phyloP scores from a whole-genome alignment of 2,329 filamentous ascomycete genomes.

The Trichophyton equinum region DNA sequence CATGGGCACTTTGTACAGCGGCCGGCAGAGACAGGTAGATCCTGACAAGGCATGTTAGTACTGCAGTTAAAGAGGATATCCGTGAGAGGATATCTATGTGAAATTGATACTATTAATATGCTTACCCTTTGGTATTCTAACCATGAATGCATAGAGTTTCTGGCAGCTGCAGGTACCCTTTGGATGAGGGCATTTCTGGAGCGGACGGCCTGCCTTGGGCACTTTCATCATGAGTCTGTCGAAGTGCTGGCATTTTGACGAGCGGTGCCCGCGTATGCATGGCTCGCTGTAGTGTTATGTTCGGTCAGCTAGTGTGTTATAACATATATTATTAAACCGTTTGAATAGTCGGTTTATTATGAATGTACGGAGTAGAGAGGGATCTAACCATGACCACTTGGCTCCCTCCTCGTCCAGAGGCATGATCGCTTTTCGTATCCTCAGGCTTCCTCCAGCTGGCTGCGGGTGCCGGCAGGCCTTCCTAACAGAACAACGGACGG shows the following conservation, averaged over 20 bases:
- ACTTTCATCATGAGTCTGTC: conserved; percentile 40
- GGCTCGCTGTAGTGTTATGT: conserved; percentile 28
- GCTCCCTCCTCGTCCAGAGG: conserved; percentile 33
- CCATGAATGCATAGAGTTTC: conserved; percentile 33
- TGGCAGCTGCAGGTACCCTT: conserved; percentile 32
- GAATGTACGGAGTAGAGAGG: not conserved
- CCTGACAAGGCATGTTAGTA: conserved; percentile 19
- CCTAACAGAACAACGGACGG: not conserved
- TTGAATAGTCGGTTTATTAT: not conserved
- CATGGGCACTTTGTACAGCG: conserved; percentile 28
- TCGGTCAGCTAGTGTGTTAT: not conserved
- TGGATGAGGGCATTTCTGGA: conserved; percentile 37
- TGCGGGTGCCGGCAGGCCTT: not conserved
- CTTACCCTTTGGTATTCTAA: conserved; percentile 34
- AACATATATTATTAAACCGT: not conserved
- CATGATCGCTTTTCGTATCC: conserved; percentile 21
- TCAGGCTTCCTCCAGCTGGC: not conserved
- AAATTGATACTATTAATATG: not conserved
- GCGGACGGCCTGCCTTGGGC: conserved; percentile 36
- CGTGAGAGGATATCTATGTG: too few species aligned
- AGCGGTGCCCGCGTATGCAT: conserved; percentile 38
- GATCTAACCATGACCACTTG: conserved; percentile 36
- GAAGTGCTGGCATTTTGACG: conserved; percentile 38
- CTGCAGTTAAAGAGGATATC: not conserved
- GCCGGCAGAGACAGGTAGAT: conserved; percentile 30